Evolutionary conservation across 2,329 filamentous ascomycete genomes (phyloP), one percentile per base, ranked within the genome.

Genomic region (Knufia fluminis): DNA sequence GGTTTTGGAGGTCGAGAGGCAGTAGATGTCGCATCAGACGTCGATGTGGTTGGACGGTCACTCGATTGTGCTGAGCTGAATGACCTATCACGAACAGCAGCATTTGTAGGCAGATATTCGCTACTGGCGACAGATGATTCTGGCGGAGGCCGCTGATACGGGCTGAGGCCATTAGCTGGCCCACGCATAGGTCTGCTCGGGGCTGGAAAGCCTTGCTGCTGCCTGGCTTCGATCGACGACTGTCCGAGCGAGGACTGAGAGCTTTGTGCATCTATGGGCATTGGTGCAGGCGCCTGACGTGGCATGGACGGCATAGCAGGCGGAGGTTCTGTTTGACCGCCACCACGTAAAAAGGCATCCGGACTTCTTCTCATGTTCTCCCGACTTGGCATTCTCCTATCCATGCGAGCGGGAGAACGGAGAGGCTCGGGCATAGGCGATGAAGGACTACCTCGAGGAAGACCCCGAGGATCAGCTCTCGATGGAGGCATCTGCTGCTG

Each of bases 371-470:
- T 33, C 28, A 46, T 39, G 19, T 44, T 44, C 23, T 44, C 48
- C 12, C 33, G 41, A 23, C 28, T 50, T 16, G 41, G 40, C n/a
- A 38, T 28, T 17, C 45, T 26, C 17, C 45, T 20, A 31, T 48
- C 45, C 8, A 33, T 28, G 16, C 32, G 41, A 20, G 40, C 40
- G 8, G 48, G 42, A 9, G 43, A 46, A n/a, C 48, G 47, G 12
- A 45, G 39, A n/a, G 52, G 54, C 4, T 41, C 49, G 24, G 50
- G 49, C 40, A 33, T 40, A 3, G 42, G 39, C 3, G 47, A 26
- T 16, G 52, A 48, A 7, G 54, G 48, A 12, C 46, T 46, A 23
- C 57, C 55, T 39, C 52, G 42, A 14, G 53, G 47, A 6, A 26
- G 31, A 28, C 52, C 45, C 6, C 49, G 50, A 38, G 48, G 50